A percentile compares a stretch with the other conserved stretches of the same genome.
Conservation (phyloP, 2,329 filamentous ascomycete genomes). For the Colletotrichum cuscutae region DNA sequence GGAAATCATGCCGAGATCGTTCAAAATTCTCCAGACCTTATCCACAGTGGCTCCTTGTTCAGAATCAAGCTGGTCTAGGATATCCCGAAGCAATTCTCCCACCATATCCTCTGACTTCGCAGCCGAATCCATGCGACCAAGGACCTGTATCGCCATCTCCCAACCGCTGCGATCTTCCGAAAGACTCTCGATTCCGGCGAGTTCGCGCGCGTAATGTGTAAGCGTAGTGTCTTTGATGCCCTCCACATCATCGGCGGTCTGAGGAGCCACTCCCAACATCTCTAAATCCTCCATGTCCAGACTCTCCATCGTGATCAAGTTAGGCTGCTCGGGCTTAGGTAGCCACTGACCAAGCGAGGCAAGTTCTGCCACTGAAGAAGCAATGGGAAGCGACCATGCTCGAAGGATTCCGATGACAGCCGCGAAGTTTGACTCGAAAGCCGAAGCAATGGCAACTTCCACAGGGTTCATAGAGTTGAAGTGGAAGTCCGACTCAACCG, state of each 20-base stretch:
- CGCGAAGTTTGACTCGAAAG: conserved; percentile 85
- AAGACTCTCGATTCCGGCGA: conserved; percentile 67
- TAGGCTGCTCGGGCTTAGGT: conserved; percentile 64
- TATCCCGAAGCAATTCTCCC: conserved; percentile 73
- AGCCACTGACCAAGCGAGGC: conserved; percentile 89
- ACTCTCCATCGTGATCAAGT: conserved; percentile 68
- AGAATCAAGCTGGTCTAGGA: conserved; percentile 71
- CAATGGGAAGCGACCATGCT: conserved; percentile 82
- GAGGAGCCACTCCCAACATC: conserved; percentile 75
- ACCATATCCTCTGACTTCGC: conserved; percentile 79
- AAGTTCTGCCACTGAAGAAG: conserved; percentile 83
- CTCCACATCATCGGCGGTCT: conserved; percentile 67
- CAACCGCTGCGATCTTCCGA: conserved; percentile 74
- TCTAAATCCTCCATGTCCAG: conserved; percentile 88
- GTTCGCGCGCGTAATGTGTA: conserved; percentile 76
- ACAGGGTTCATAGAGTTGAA: conserved; percentile 80
- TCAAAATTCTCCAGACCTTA: conserved; percentile 82
- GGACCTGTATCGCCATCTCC: conserved; percentile 86
- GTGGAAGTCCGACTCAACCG: conserved; percentile 75
- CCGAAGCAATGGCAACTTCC: conserved; percentile 83
- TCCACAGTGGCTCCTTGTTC: conserved; percentile 79
- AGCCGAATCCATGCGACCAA: conserved; percentile 82
- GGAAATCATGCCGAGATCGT: conserved; percentile 79
- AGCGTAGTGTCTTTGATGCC: conserved; percentile 84
- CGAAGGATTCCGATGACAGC: conserved; percentile 79